A percentile compares a stretch with the other conserved stretches of the same genome.
phyloP scores from a whole-genome alignment of 768 basidiomycete species.

The Xerocomellus dryophilus region DNA sequence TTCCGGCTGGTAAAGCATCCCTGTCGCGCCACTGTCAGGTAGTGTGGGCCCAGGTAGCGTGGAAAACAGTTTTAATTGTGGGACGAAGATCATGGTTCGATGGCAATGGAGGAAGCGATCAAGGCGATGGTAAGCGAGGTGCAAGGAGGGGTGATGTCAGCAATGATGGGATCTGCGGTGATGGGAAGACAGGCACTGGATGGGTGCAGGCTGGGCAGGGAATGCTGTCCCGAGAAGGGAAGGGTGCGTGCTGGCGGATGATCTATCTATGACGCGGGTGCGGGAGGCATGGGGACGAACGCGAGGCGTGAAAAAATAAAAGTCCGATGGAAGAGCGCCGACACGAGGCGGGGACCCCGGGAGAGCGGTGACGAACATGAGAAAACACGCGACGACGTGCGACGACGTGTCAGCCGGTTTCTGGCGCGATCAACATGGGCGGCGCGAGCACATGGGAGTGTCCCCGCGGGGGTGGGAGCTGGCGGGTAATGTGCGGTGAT shows the following conservation, averaged over 20 bases:
- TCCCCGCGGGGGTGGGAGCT: slow-evolving; percentile 3
- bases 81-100: neutral
- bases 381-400: slow-evolving; percentile 16
- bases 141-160: slow-evolving; percentile 10
- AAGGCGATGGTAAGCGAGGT: neutral
- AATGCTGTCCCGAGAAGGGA: neutral
- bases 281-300: slow-evolving; percentile 1
- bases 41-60: no score
- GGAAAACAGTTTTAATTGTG: no score
- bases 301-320: neutral
- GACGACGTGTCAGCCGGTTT: neutral
- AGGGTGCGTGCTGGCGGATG: neutral
- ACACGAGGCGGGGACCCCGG: slow-evolving; percentile 32
- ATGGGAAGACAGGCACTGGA: slow-evolving; percentile 3
- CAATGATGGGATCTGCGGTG: slow-evolving; percentile 20
- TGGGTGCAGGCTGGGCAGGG: no score
- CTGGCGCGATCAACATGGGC: slow-evolving; percentile 1
- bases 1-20: neutral
- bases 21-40: slow-evolving; percentile 2
- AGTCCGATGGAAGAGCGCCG: slow-evolving; percentile 23
- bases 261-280: slow-evolving; percentile 16
- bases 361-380: slow-evolving; percentile 4
- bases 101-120: neutral
- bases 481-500: slow-evolving; percentile 4
- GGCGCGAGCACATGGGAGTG: slow-evolving; percentile 2